Conservation (phyloP, 108 stramenopile genomes). For the Fistulifera pelliculosa region DNA sequence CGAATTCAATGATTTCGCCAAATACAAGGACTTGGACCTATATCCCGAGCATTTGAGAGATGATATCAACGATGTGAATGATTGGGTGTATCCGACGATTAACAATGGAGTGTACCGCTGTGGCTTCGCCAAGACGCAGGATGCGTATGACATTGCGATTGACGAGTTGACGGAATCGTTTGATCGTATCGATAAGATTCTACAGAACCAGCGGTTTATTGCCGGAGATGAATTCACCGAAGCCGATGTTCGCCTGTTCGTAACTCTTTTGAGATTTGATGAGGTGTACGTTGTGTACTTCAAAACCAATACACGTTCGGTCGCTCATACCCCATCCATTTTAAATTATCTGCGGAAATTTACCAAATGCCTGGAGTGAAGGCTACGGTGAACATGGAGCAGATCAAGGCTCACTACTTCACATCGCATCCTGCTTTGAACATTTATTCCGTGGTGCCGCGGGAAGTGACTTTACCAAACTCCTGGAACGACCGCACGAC, state of each 20-base stretch:
- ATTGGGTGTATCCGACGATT: constrained; percentile 75
- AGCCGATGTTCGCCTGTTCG: constrained; percentile 93
- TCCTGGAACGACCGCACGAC: constrained; percentile 47
- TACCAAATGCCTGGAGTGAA: constrained; percentile 87
- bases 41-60: constrained; percentile 47
- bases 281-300: constrained; percentile 91
- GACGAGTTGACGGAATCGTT: constrained; percentile 82
- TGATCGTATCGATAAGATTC: constrained; percentile 68
- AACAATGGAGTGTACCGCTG: constrained; percentile 96
- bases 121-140: constrained; percentile 92
- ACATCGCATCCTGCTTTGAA: constrained; percentile 80
- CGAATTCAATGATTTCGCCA: constrained; percentile 68
- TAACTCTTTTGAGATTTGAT: constrained; percentile 91
- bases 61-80: constrained; percentile 67
- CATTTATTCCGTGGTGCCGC: constrained; percentile 74
- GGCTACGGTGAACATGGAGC: constrained; percentile 85
- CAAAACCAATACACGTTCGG: constrained; percentile 81
- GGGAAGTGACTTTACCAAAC: constrained; percentile 51
- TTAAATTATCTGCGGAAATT: constrained; percentile 91
- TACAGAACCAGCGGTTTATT: constrained; percentile 72
- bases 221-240: constrained; percentile 82
- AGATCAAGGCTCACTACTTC: constrained; percentile 94
- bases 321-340: constrained; percentile 73
- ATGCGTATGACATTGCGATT: constrained; percentile 87
- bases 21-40: constrained; percentile 63